These are phyloP conservation scores for Cystoderma amianthinum DNA, from an alignment of 768 basidiomycete genomes.

Conservation along the genomic window DNA sequence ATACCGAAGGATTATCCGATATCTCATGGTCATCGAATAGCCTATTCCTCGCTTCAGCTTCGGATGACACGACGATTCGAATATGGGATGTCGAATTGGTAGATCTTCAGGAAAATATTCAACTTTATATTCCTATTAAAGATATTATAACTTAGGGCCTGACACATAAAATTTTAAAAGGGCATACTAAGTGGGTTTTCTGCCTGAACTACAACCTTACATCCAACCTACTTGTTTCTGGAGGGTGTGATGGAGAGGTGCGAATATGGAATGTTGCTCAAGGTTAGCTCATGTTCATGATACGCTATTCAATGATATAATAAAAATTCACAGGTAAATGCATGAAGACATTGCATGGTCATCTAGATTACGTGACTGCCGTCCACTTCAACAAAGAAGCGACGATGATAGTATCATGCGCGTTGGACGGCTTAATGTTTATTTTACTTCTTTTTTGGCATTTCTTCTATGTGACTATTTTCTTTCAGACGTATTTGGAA, in stretches of 20 bases:
- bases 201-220: constrained; percentile 88
- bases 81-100: constrained; percentile 87
- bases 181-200: constrained; percentile 86
- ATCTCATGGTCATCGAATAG: constrained; percentile 86
- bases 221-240: constrained; percentile 86
- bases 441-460: constrained; percentile 17
- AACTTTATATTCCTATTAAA: background rate
- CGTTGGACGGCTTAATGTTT: constrained; percentile 91
- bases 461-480: constrained; percentile 1
- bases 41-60: constrained; percentile 79
- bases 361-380: constrained; percentile 91
- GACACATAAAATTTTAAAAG: constrained; percentile 64
- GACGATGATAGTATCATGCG: constrained; percentile 84
- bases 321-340: constrained; percentile 53
- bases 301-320: background rate
- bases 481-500: constrained; percentile 88
- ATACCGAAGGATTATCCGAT: constrained; percentile 82
- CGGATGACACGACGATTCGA: constrained; percentile 84
- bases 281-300: constrained; percentile 38
- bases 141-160: constrained; percentile 40
- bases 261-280: constrained; percentile 86
- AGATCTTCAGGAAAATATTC: constrained; percentile 16
- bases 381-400: constrained; percentile 94
- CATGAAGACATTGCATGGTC: constrained; percentile 83
- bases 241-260: constrained; percentile 89